Conservation (phyloP, 1,284 basidiomycete species). For the Lentinus polychrous region DNA sequence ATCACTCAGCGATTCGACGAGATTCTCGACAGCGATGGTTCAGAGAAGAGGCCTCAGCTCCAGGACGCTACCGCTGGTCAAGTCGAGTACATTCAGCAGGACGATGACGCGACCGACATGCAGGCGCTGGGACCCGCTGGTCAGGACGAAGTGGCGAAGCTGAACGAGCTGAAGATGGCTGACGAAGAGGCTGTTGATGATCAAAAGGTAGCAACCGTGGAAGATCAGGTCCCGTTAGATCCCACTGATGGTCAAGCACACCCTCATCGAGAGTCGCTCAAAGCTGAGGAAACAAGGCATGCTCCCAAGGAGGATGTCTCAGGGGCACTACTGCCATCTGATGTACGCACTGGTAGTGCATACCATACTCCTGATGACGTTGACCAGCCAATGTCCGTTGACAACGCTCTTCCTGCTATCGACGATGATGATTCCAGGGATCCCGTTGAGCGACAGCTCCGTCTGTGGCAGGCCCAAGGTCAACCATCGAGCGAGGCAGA, state of each 20-base stretch:
- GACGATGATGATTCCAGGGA: constrained; percentile 30
- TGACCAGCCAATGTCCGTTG: not conserved
- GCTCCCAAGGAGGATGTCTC: constrained; percentile 34
- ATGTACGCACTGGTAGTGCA: constrained; percentile 20
- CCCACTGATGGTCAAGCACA: constrained; percentile 28
- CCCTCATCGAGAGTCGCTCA: constrained; percentile 17
- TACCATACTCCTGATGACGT: constrained; percentile 8
- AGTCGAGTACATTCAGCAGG: constrained; percentile 80
- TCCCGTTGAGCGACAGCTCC: constrained; percentile 55
- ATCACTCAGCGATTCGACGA: constrained; percentile 83
- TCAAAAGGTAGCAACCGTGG: constrained; percentile 17
- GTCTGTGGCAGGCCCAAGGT: constrained; percentile 55
- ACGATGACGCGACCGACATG: constrained; percentile 69
- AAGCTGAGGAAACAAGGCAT: constrained; percentile 17
- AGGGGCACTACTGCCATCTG: constrained; percentile 39
- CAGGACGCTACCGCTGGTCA: constrained; percentile 40
- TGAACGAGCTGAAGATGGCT: constrained; percentile 73
- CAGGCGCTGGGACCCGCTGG: constrained; percentile 88
- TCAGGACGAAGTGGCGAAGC: constrained; percentile 76
- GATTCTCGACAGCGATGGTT: constrained; percentile 56
- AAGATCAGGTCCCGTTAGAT: constrained; percentile 34
- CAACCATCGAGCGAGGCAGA: constrained; percentile 56
- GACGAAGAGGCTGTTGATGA: constrained; percentile 44
- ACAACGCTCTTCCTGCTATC: constrained; percentile 8
- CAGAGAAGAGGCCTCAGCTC: constrained; percentile 24